Conservation (phyloP, 768 basidiomycete genomes). For the Tephrocybe sp. region DNA sequence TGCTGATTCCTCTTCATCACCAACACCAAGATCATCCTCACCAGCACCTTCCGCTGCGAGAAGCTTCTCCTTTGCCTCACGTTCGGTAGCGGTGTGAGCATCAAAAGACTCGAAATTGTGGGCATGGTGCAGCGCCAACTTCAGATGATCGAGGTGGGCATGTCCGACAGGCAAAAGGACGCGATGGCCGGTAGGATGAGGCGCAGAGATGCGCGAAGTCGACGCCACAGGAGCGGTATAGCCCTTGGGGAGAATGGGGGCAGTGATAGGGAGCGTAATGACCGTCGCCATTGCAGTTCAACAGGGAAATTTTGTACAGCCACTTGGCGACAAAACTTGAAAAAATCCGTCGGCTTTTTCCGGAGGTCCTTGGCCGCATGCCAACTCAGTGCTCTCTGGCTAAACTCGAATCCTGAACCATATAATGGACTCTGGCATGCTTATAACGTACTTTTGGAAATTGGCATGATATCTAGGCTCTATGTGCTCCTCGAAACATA, state of each 20-base stretch:
- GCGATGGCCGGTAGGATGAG: constrained; percentile 40
- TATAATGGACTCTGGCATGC: too few relatives aligned
- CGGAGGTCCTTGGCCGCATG: too few relatives aligned
- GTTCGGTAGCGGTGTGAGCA: constrained; percentile 46
- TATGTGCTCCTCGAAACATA: too few relatives aligned
- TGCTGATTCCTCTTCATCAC: constrained; percentile 80
- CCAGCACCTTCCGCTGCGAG: constrained; percentile 50
- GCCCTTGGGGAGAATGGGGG: constrained; percentile 33
- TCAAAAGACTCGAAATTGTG: constrained; percentile 86
- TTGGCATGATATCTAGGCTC: too few relatives aligned
- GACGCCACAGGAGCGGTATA: constrained; percentile 40
- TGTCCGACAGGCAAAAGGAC: constrained; percentile 80
- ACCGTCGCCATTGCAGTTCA: constrained; percentile 21
- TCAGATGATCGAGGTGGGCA: constrained; percentile 82
- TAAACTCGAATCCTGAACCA: too few relatives aligned
- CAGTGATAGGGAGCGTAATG: constrained; percentile 28
- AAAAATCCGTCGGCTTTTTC: too few relatives aligned
- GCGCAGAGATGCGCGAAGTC: constrained; percentile 28
- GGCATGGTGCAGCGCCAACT: constrained; percentile 68
- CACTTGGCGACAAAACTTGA: too few relatives aligned
- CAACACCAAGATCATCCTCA: constrained; percentile 89
- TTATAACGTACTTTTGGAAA: too few relatives aligned
- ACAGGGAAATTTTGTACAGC: neutral
- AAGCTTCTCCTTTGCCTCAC: constrained; percentile 39
- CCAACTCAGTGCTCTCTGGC: too few relatives aligned